phyloP scores from a whole-genome alignment of 352 stramenopile genomes.

The Phytophthora chlamydospora region DNA sequence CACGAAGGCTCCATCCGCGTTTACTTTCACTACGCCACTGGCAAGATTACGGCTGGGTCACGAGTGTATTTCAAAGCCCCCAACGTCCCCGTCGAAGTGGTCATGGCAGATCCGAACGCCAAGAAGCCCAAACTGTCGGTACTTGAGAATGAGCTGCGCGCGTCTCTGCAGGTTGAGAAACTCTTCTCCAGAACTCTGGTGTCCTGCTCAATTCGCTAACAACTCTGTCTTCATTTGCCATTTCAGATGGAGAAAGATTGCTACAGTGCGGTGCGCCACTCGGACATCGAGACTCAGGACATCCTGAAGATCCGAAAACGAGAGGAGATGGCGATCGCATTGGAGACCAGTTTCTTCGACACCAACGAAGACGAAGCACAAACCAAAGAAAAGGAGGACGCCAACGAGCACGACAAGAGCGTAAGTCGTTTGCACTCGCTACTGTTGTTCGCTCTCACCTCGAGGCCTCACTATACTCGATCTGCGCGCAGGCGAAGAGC shows the following conservation, averaged over 20 bases:
- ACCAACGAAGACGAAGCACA: conserved; percentile 66
- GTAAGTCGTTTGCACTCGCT: conserved; percentile 34
- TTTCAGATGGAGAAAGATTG: conserved; percentile 90
- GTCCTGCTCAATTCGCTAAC: not conserved
- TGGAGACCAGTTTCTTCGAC: conserved; percentile 91
- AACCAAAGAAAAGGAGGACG: conserved; percentile 65
- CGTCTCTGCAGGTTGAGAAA: conserved; percentile 55
- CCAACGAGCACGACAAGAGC: conserved; percentile 69
- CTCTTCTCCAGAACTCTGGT: not conserved
- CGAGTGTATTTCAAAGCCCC: conserved; percentile 84
- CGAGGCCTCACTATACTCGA: not conserved
- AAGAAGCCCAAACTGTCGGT: conserved; percentile 75
- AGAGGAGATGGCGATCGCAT: conserved; percentile 85
- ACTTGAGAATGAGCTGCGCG: conserved; percentile 73
- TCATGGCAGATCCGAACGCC: conserved; percentile 72
- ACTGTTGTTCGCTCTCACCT: not conserved
- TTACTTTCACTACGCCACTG: conserved; percentile 92
- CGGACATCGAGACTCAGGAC: conserved; percentile 91
- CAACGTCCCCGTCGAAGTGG: conserved; percentile 70
- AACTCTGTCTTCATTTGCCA: not conserved
- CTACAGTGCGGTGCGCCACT: conserved; percentile 84
- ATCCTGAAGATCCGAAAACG: conserved; percentile 90
- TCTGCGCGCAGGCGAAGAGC: conserved; percentile 50
- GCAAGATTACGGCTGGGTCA: conserved; percentile 89
- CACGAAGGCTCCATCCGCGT: conserved; percentile 89